Evolutionary conservation across 2,329 filamentous ascomycete species (phyloP), one percentile per base, ranked within the genome.

Genomic region (Thielaviopsis musarum): DNA sequence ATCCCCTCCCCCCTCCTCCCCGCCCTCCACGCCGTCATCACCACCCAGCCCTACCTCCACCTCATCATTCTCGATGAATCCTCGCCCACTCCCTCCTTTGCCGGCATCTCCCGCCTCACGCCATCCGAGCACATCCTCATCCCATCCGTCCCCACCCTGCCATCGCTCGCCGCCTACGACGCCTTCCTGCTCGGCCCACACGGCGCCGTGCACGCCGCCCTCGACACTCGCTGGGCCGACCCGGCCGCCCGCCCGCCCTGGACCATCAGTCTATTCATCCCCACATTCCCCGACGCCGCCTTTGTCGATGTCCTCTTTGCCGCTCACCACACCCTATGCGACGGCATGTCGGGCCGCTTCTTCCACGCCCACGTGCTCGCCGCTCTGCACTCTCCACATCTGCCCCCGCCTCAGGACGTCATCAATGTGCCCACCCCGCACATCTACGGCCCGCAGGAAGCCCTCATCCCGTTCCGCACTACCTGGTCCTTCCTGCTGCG

Each of bases 251-350:
- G 66, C 0, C 72, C 78, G 0, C 74, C 75, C 0, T 82, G 78
- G 79, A 74, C 71, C 49, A 59, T 78, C 13, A 66, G 70, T 1
- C 69, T 77, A 52, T 65, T 74, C 22, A 65, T 67, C 28, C 60
- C 66, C 5, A 10, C 15, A 4, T 21, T 3, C 6, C 13, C 21
- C 3, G 52, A 15, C 28, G 24, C 52, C 15, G 17, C 2, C 3
- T 64, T 68, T 5, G 64, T 73, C 38, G 72, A 79, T 55, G 61
- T 78, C 13, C 63, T 74, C 5, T 78, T 81, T 63, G 69, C 72
- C 5, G 77, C 70, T 38, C 79, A 82, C 62, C 79, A 82, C 63
- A 70, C 72, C 0, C 68, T 82, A 19, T 71, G 72, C 24, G 80
- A 82, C 63, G 80, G 80, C 1, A 69, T 72, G 13, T 74, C 74